Base-by-base conservation (phyloP, 1,284 basidiomycete genomes). In the Heterobasidion parviporum region DNA sequence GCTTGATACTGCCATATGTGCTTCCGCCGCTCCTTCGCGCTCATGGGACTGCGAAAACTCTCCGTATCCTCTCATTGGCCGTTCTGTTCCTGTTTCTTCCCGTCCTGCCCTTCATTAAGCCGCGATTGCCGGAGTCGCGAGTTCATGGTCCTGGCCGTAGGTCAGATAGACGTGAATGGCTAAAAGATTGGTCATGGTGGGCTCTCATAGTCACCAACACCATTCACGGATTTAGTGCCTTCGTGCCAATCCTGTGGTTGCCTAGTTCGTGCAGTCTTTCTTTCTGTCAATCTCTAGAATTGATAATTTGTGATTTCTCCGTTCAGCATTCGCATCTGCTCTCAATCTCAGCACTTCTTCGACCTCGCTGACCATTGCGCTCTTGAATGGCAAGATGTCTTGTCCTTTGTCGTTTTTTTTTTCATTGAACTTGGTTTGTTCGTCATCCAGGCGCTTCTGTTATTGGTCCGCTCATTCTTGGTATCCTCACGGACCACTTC, bases 161-260 rank as follows among this genome's bases (percentile, higher is more conserved):
- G 32, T 51, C 59, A n/a, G 33, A 36, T 14, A 57, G 58, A 20
- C 20, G 34, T 9, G 50, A 53, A 35, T 70, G 71, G 68, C 49
- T 65, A 44, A 64, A 53, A 52, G 64, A 64, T 36, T 33, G 46
- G 16, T 44, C 60, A 1, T 68, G 72, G 52, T 70, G 66, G 68
- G 43, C 71, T 16, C 58, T 69, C 43, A 36, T 73, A 9, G 51
- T 61, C 14, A 66, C 66, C 9, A 73, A 73, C 57, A 69, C 68
- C 1, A n/a, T 72, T 1, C 70, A 72, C 51, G 67, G 64, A 2
- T 67, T 72, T 52, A 67, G 62, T 5, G 68, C 68, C 54, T 68
- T 70, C 57, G 61, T 74, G 9, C 72, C 73, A 32, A 57, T 71
- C 32, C 46, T 70, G 49, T 69, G 72, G 68, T 57, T 74, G 20